Evolutionary conservation across 805 yeast genomes (phyloP), one percentile per base, ranked within the genome.

Genomic region (Yarrowia yakushimensis): DNA sequence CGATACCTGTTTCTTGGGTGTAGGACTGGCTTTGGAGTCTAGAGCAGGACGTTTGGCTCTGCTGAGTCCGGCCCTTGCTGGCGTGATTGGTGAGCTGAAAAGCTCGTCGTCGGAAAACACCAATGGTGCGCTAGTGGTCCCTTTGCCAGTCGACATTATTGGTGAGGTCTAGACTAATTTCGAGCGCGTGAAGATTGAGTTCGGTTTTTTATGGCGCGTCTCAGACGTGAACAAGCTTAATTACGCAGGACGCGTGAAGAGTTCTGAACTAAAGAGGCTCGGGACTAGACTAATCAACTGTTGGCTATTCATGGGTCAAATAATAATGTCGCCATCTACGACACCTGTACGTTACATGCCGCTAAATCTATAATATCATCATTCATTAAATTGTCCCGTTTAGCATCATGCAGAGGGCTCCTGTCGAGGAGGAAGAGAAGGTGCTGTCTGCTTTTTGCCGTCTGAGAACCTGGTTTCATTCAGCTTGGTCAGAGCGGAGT

Each of bases 381-480:
- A 41, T 63, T 63, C 63, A 60, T 64, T 42, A 34, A 22, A 25
- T 55, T 23, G 60, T 55, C 45, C 4, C 33, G 50, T 23, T 41
- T 41, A 41, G 30, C 27, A 28, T 46, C 34, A 33, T 46, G 42
- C 55, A 30, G 37, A 12, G 52, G 37, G 39, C 62, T 57, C 39
- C 5, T n/a, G 57, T 45, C 52, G 57, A 25, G 50, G 18, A 11
- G 55, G 59, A 20, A 36, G 57, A 12, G 39, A n/a, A 62, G 36
- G 57, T 39, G 27, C 31, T 22, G 62, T 31, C 25, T 50, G 33
- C 25, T 55, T 27, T 64, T 27, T 39, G 57, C 25, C 36, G 33
- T 15, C 66, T 63, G 67, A 23, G 61, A 67, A 52, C 59, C 13
- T 34, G 17, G 59, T 34, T 22, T 68, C 64, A 36, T 68, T 70